Conservation (phyloP, 148 eudicot species). For the Rhododendron ferrugineum region DNA sequence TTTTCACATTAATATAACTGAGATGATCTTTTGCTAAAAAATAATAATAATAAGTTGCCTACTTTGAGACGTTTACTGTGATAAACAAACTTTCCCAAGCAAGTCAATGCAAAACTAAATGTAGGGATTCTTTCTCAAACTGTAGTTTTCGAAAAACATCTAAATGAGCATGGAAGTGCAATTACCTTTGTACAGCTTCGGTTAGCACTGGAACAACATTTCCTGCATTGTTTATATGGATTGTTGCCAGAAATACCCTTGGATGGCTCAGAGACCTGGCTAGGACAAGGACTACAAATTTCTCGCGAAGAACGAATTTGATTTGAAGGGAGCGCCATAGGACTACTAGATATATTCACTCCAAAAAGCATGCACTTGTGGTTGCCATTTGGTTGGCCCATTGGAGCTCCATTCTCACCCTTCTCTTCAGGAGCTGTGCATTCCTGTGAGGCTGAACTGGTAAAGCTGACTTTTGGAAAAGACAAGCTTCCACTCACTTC, state of each 20-base stretch:
- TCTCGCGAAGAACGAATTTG: not conserved
- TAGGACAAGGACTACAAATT: not conserved
- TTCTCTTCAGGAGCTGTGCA: not conserved
- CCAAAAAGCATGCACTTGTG: conserved; percentile 19
- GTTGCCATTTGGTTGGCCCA: not conserved
- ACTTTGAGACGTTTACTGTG: not conserved
- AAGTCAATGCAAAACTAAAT: not conserved
- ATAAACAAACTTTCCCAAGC: not conserved
- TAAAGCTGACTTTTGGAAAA: not conserved
- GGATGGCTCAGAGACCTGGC: not conserved
- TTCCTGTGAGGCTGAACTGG: conserved; percentile 2
- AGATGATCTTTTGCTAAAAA: not conserved
- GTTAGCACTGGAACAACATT: not conserved
- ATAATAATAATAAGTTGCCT: not conserved
- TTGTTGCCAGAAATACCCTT: not conserved
- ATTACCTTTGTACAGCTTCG: conserved; percentile 20
- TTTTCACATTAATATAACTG: not conserved
- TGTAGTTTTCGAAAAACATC: not conserved
- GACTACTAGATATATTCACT: not conserved
- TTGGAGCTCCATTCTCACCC: not conserved
- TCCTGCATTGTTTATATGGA: conserved; percentile 1
- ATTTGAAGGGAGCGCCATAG: not conserved
- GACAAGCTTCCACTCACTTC: not conserved
- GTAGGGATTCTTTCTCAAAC: not conserved
- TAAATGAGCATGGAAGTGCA: not conserved